Base-by-base conservation (phyloP, 2,329 filamentous ascomycete species). In the Fusarium austroafricanum region DNA sequence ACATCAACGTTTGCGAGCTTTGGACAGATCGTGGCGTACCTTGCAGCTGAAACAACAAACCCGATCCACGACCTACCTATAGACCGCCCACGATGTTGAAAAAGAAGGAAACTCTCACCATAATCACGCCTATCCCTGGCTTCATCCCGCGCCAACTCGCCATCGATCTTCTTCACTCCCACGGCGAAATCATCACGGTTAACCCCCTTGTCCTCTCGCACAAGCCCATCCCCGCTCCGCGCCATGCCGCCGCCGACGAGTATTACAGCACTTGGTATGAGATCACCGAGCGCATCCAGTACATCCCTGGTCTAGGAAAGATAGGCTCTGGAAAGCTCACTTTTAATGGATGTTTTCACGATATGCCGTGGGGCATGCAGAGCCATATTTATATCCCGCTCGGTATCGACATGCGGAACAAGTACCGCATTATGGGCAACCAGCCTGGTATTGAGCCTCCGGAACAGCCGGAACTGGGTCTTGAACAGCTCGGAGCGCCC, bases 181-280 rank as follows among this genome's bases (percentile, higher is more conserved):
- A 92, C 77, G 84, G 86, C 75, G 89, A 92, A 75, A 87, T 92
- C 77, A 91, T 92, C 79, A 89, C 87, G 33, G 80, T 92, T 63
- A 91, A 91, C 72, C 90, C 90, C 6, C 86, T 92, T 49, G 89
- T 92, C 28, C 84, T 90, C 61, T 81, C 81, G 37, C 85, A 89
- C 80, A 86, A 87, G 67, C 80, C 87, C 61, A 90, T 91, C 75
- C 82, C 88, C 53, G 88, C 90, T 3, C 90, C 90, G 28, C 89
- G 88, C 79, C 83, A 90, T 78, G 89, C 89, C 67, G 84, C 87
- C 56, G 81, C 88, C 68, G 90, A 92, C 78, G 90, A 92, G 77
- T 92, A 85, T 79, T 92, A 90, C 78, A 88, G 88, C 65, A 90
- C 89, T 29, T 92, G 90, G 90, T 92, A 92, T 76, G 89, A 92